Conservation (phyloP, 192 early-diverging fungal species). For the Coemansia sp. region DNA sequence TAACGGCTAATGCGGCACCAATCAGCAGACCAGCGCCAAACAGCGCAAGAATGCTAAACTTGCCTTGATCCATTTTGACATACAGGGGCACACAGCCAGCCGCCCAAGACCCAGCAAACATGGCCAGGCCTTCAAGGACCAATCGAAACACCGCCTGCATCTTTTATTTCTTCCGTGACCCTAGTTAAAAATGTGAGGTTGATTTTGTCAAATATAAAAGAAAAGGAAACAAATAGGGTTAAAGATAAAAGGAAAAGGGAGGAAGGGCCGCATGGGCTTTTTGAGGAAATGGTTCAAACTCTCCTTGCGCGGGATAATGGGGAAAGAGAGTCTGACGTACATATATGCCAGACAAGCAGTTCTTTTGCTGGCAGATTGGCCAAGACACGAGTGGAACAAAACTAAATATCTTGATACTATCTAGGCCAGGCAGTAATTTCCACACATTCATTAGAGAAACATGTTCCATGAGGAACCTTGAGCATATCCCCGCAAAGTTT, state of each 20-base stretch:
- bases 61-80: conserved; percentile 71
- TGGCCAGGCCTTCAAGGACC: conserved; percentile 59
- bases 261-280: too few relatives aligned
- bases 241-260: neutral
- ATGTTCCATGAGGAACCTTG: conserved; percentile 2
- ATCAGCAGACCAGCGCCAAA: conserved; percentile 91
- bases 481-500: neutral
- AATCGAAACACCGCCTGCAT: conserved; percentile 54
- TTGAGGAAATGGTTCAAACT: too few relatives aligned
- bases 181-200: neutral
- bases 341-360: neutral
- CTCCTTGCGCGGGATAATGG: neutral
- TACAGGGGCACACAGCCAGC: conserved; percentile 85
- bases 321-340: neutral
- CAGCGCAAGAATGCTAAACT: conserved; percentile 68
- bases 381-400: conserved; percentile 1
- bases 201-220: neutral
- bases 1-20: conserved; percentile 88
- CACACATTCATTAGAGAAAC: neutral
- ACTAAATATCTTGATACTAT: neutral
- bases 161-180: neutral
- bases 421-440: neutral
- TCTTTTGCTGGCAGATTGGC: neutral
- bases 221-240: conserved; percentile 5
- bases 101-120: conserved; percentile 83